Conservation (phyloP, 495 filamentous ascomycete genomes). For the Cercophora newfieldiana region DNA sequence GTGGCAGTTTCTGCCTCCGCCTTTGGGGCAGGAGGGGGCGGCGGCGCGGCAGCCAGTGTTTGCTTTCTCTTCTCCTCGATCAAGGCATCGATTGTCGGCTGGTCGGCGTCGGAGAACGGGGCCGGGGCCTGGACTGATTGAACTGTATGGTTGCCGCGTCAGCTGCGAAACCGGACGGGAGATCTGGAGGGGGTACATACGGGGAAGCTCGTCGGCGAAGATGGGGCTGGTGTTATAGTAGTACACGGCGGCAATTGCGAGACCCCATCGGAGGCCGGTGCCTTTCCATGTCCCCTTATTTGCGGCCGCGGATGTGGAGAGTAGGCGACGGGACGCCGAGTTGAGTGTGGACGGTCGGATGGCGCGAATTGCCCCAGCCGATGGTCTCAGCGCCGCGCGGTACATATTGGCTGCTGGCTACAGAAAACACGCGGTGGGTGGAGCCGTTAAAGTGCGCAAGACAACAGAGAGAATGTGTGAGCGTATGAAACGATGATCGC, state of each 20-base stretch:
- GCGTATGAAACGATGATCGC: slow-evolving; percentile 7
- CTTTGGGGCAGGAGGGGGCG: slow-evolving; percentile 24
- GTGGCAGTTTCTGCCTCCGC: slow-evolving; percentile 22
- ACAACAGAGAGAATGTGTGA: no score
- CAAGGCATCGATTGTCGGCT: slow-evolving; percentile 51
- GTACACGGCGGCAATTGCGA: slow-evolving; percentile 79
- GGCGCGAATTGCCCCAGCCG: slow-evolving; percentile 50
- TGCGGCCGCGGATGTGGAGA: slow-evolving; percentile 65
- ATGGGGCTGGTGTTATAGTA: slow-evolving; percentile 87
- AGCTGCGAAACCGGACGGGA: background rate
- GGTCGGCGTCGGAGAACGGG: slow-evolving; percentile 46
- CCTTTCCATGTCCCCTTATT: slow-evolving; percentile 83
- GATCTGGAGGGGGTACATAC: slow-evolving; percentile 50
- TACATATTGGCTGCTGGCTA: slow-evolving; percentile 59
- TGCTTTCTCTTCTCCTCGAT: slow-evolving; percentile 52
- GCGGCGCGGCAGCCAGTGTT: slow-evolving; percentile 28
- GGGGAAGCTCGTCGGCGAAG: slow-evolving; percentile 78
- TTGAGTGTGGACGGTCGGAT: slow-evolving; percentile 34
- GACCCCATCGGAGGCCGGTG: slow-evolving; percentile 65
- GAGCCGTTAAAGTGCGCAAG: slow-evolving; percentile 9
- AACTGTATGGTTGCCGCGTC: slow-evolving; percentile 23
- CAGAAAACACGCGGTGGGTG: slow-evolving; percentile 10
- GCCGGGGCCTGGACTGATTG: slow-evolving; percentile 38
- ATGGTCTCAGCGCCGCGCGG: slow-evolving; percentile 57
- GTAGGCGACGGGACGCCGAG: slow-evolving; percentile 57